Conservation (phyloP, 148 eudicot genomes). For the Selenicereus undatus region DNA sequence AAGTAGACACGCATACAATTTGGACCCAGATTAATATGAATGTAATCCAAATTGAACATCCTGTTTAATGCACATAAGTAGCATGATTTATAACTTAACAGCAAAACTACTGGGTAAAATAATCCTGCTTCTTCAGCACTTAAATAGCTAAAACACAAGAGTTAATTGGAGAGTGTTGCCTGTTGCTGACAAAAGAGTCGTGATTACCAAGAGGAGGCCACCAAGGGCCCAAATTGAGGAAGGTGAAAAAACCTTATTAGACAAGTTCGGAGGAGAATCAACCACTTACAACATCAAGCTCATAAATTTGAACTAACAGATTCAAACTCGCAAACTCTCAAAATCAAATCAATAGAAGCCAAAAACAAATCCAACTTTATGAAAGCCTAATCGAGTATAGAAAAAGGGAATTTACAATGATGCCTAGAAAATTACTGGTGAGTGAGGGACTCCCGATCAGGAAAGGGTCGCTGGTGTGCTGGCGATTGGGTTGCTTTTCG, state of each 20-base stretch:
- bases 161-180: conserved; percentile 51
- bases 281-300: no score
- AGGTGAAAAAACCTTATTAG: conserved; percentile 22
- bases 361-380: no score
- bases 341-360: no score
- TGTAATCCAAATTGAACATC: neutral
- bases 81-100: neutral
- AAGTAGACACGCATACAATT: neutral
- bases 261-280: no score
- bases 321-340: no score
- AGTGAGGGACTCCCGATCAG: no score
- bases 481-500: no score
- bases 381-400: no score
- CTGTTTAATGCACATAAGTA: neutral
- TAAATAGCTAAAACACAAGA: neutral
- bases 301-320: no score
- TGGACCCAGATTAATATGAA: neutral
- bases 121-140: neutral
- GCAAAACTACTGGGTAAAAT: neutral
- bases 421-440: no score
- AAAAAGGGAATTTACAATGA: no score
- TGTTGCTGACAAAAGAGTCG: conserved; percentile 34
- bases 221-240: conserved; percentile 54
- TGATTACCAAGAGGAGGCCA: conserved; percentile 37
- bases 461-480: no score